Conservation (phyloP, 2,329 filamentous ascomycete species). For the Cadophora luteo-olivacea region DNA sequence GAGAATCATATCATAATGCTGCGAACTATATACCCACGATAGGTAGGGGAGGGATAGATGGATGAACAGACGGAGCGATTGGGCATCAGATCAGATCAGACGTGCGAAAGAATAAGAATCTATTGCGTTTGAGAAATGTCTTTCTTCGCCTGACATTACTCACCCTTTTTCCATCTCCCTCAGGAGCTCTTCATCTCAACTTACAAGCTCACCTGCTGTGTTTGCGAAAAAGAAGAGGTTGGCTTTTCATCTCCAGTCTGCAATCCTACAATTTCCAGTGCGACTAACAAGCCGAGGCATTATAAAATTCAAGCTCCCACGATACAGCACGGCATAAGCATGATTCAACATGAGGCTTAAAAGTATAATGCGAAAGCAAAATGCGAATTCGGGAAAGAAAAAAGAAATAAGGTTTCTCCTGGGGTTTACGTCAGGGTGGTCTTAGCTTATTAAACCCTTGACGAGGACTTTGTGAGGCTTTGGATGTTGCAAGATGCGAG, state of each 20-base stretch:
- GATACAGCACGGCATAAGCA: not conserved
- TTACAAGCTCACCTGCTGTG: no score
- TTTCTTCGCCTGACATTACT: not conserved
- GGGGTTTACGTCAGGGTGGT: not conserved
- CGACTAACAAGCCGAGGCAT: not conserved
- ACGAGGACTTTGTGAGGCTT: slow-evolving; percentile 1
- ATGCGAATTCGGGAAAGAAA: not conserved
- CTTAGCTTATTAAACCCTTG: not conserved
- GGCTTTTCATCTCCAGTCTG: not conserved
- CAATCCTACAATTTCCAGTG: not conserved
- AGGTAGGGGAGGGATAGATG: not conserved
- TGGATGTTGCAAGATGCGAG: slow-evolving; percentile 1
- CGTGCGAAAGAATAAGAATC: not conserved
- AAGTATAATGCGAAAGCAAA: not conserved
- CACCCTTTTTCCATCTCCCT: not conserved
- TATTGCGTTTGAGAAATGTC: not conserved
- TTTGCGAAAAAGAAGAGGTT: no score
- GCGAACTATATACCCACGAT: slow-evolving; percentile 15
- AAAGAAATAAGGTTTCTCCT: not conserved
- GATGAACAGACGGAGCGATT: not conserved
- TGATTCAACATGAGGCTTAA: not conserved
- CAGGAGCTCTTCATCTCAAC: not conserved
- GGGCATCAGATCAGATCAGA: not conserved
- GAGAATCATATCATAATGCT: slow-evolving; percentile 9
- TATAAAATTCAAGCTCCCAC: not conserved